Evolutionary conservation across 495 filamentous ascomycete species (phyloP), one percentile per base, ranked within the genome.

Genomic region (Penicillium atrosanguineum): DNA sequence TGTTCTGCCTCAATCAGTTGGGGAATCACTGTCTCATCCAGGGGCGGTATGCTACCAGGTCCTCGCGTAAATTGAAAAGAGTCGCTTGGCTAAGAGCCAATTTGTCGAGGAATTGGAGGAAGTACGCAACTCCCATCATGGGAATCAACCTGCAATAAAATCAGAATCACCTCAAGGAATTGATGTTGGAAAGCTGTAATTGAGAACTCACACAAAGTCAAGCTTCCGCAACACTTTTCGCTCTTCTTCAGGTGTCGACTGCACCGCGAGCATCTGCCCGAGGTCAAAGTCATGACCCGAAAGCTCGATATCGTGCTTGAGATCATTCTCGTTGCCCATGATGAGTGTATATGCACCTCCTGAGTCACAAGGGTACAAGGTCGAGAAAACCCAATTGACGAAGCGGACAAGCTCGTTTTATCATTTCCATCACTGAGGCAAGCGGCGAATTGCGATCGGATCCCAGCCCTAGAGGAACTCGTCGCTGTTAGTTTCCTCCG

Each of bases 21-120:
- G 7, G 7, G 26, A 7, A 7, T 28, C 28, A 43, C 0, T 7
- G 1, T 29, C 25, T 29, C 6, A n/a, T 7, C 16, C 31, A 4
- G n/a, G 21, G 40, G 20, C 1, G 26, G 28, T 45, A 15, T 3
- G 7, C 6, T 65, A 67, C 61, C 53, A 78, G 55, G 46, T 77
- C 69, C 26, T 68, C 47, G 29, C 69, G 61, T 25, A 78, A 50
- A 31, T 79, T 74, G 67, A 81, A 79, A 26, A 77, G 56, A n/a
- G 67, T 69, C 15, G 77, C 72, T 62, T 82, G 80, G 42, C 75
- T 79, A 2, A 82, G 64, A 4, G 78, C 76, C 7, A 77, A 71
- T 48, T 82, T 82, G 64, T 84, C 80, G 48, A 84, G 72, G 53
- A 75, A 82, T 44, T 81, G 77, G 44, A 83, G 65, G 50, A 68